A percentile compares a stretch with the other conserved stretches of the same genome.
These are phyloP conservation scores for Penicillium psychrofluorescens DNA, from an alignment of 495 filamentous ascomycete species.

Conservation along the genomic window DNA sequence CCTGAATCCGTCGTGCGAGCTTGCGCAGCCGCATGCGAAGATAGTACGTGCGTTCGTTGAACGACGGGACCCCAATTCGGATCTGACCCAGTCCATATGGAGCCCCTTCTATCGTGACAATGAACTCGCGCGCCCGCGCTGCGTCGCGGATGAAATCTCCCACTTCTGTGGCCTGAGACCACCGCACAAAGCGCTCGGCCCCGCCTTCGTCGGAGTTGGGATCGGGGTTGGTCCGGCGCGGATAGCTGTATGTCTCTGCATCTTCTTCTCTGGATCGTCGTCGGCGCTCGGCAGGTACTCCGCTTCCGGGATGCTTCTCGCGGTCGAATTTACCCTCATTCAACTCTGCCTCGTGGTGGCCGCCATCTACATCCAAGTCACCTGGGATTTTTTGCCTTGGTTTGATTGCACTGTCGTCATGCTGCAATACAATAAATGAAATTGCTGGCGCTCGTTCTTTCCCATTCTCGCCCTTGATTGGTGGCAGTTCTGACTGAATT, in stretches of 20 bases:
- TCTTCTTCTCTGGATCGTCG: conserved; percentile 20
- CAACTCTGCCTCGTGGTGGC: background rate
- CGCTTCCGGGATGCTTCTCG: too few relatives aligned
- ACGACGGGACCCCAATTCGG: conserved; percentile 73
- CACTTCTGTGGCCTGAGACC: conserved; percentile 83
- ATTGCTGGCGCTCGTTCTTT: conserved; percentile 63
- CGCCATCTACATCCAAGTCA: conserved; percentile 31
- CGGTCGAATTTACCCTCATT: too few relatives aligned
- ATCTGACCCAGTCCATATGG: conserved; percentile 52
- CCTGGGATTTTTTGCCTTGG: conserved; percentile 42
- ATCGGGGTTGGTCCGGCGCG: conserved; percentile 18
- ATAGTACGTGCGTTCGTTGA: conserved; percentile 83
- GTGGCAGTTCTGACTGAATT: conserved; percentile 81
- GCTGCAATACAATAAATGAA: conserved; percentile 74
- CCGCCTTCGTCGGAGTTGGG: conserved; percentile 8
- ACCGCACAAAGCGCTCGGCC: conserved; percentile 66
- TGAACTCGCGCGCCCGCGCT: conserved; percentile 74
- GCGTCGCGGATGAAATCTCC: conserved; percentile 95
- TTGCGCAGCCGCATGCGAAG: conserved; percentile 69
- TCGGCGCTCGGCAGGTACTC: background rate
- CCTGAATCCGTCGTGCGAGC: conserved; percentile 56
- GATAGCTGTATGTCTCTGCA: conserved; percentile 29
- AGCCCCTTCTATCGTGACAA: conserved; percentile 72
- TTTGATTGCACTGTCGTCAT: conserved; percentile 51
- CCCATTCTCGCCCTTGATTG: conserved; percentile 49